Conservation (phyloP, 1,139 yeast species). For the Pneumocystis sp. region DNA sequence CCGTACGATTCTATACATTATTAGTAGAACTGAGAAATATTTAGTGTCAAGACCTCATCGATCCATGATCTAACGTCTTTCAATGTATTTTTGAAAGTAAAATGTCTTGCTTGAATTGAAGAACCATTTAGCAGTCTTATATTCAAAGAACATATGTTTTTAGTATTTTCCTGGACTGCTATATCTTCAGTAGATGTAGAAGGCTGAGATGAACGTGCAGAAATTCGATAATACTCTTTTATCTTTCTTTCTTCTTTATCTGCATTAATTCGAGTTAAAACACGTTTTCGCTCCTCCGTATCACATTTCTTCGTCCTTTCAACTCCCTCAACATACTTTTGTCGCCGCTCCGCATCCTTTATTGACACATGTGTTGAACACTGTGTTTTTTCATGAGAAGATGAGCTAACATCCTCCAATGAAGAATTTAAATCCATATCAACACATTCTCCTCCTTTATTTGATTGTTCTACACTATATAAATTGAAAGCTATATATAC, state of each 20-base stretch:
- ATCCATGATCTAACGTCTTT: slow-evolving; percentile 49
- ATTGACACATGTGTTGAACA: background rate
- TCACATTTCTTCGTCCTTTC: slow-evolving; percentile 25
- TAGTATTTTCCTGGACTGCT: background rate
- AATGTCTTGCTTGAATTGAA: slow-evolving; percentile 33
- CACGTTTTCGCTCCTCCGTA: slow-evolving; percentile 39
- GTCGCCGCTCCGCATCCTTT: background rate
- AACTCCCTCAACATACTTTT: background rate
- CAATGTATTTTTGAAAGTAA: slow-evolving; percentile 29
- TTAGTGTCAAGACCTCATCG: slow-evolving; percentile 22
- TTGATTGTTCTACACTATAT: background rate
- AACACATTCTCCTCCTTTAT: background rate
- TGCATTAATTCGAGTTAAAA: slow-evolving; percentile 35
- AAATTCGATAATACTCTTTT: slow-evolving; percentile 12
- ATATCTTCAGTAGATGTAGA: background rate
- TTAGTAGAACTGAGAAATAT: background rate
- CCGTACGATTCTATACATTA: slow-evolving; percentile 26
- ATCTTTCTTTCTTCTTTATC: slow-evolving; percentile 22
- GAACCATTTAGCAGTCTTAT: slow-evolving; percentile 44
- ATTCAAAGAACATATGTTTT: slow-evolving; percentile 21
- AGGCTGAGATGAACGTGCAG: background rate
- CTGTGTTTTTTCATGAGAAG: background rate
- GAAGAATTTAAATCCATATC: background rate
- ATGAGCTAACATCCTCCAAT: background rate
- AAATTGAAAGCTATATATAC: background rate